Base-by-base conservation (phyloP, 2,329 filamentous ascomycete genomes). In the Fusarium luffae region DNA sequence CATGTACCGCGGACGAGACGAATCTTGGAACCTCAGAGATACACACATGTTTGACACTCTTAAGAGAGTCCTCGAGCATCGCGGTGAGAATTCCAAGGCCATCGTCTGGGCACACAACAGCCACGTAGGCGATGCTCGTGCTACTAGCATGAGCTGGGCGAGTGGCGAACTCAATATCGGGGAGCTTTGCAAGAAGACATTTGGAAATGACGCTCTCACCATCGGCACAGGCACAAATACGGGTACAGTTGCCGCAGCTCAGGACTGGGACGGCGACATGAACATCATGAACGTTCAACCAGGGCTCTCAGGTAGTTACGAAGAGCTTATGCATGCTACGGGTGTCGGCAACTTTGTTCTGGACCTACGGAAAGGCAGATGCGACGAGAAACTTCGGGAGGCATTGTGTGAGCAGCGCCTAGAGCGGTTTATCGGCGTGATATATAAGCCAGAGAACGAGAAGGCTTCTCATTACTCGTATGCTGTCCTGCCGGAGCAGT, bases 51-150 rank as follows among this genome's bases (percentile, higher is more conserved):
- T 63, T 32, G 49, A 68, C 18, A 54, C 67, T 16, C 57, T 70
- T 7, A 46, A 42, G 11, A 66, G 62, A 55, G 54, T 69, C 42
- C 49, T 70, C 25, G 49, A 70, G 30, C 62, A 67, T 32, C 62
- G 66, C 7, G 57, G 62, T 9, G 23, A 21, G 12, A 48, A 19
- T 10, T 62, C 62, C 16, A 67, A 67, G 14, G 62, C 67, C 41
- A 67, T 70, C 13, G 56, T 69, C 13, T 69, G 66, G 67, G 62
- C 66, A 25, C 66, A 69, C 32, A 67, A 70, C 37, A 69, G 67
- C 12, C 62, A 69, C 13, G 41, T 67, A 23, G 67, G 62, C 11
- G 66, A 69, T 34, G 66, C 62, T 10, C 57, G 62, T 8, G 54
- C 67, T n/a, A 69, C 66, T 3, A 69, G 56, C 37, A 69, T 69